Evolutionary conservation across 2,329 filamentous ascomycete genomes (phyloP), one percentile per base, ranked within the genome.

Genomic region (Colletotrichum coccodes): DNA sequence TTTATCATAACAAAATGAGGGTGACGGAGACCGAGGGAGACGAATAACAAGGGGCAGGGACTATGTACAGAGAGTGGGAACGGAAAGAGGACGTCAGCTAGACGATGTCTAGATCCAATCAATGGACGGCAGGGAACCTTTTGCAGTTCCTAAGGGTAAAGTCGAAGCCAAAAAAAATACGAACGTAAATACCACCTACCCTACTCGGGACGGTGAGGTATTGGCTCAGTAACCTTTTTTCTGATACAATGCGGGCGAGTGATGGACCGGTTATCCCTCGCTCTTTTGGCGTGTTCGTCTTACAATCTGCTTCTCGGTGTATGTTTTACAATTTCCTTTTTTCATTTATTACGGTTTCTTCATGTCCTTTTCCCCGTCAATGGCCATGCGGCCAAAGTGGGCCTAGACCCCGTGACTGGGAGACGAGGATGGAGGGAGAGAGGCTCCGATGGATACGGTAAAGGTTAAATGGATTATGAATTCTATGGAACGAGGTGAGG

Each of bases 321-420:
- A 42, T 65, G 65, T 56, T 64, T 56, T 44, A 65, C 28, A 68
- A 54, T 68, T 66, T 69, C 49, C n/a, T n/a, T 64, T 60, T 42
- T 65, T 65, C 53, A 50, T 65, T 26, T 44, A 65, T 56, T 52
- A 65, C 61, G 66, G 47, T 69, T 68, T 69, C 49, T 57, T 66
- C 56, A 49, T 26, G 18, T 40, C 21, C 44, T 21, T 49, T 54
- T 26, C 30, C 26, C 26, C 23, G 34, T 23, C 23, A 34, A 36
- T 50, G 34, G n/a, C 44, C 47, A 54, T 60, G 32, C 47, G 50
- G 65, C 36, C 54, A 56, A 28, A 49, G 58, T 57, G 64, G 54
- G 49, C n/a, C 32, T 23, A 46, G 34, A 18, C 61, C 65, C 47
- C 42, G 58, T 67, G 50, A 49, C 50, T 38, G 34, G 30, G 21